A percentile compares a stretch with the other conserved stretches of the same genome.
Conservation (phyloP, 331 rosid genomes). For the Saraca asoca region DNA sequence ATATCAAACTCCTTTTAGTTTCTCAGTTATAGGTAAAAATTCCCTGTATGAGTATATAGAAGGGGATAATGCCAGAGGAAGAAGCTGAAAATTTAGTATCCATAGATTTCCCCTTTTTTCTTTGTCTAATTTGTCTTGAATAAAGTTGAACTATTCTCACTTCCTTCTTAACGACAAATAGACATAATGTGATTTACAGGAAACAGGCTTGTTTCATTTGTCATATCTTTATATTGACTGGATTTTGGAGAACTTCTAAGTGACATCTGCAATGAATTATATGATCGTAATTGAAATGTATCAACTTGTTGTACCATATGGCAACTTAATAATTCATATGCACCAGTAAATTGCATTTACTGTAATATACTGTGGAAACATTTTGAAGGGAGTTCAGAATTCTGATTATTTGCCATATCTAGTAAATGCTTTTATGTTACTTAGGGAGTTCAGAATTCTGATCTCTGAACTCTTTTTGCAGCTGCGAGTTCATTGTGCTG, state of each 20-base stretch:
- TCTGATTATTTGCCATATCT: neutral
- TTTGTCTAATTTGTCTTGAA: neutral
- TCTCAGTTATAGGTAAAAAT: neutral
- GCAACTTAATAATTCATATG: slow-evolving; percentile 12
- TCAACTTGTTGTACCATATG: slow-evolving; percentile 4
- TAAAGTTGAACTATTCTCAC: neutral
- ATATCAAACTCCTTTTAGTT: neutral
- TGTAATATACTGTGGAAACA: neutral
- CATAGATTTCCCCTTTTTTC: neutral
- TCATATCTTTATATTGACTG: neutral
- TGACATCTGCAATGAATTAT: neutral
- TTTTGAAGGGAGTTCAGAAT: slow-evolving; percentile 10
- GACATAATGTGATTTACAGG: neutral
- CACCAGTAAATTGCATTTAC: slow-evolving; percentile 6
- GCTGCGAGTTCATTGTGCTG: slow-evolving; percentile 98
- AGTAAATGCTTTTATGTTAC: slow-evolving; percentile 1
- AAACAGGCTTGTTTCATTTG: slow-evolving; percentile 1
- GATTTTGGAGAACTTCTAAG: neutral
- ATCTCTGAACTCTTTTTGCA: slow-evolving; percentile 35
- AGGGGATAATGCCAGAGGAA: too few species aligned
- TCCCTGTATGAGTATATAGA: neutral
- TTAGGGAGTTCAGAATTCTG: slow-evolving; percentile 10
- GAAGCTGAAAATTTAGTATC: neutral
- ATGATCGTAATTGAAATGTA: neutral
- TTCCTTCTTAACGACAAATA: neutral